Evolutionary conservation across 2,329 filamentous ascomycete species (phyloP).

Genomic region (Diaporthe caulivora): DNA sequence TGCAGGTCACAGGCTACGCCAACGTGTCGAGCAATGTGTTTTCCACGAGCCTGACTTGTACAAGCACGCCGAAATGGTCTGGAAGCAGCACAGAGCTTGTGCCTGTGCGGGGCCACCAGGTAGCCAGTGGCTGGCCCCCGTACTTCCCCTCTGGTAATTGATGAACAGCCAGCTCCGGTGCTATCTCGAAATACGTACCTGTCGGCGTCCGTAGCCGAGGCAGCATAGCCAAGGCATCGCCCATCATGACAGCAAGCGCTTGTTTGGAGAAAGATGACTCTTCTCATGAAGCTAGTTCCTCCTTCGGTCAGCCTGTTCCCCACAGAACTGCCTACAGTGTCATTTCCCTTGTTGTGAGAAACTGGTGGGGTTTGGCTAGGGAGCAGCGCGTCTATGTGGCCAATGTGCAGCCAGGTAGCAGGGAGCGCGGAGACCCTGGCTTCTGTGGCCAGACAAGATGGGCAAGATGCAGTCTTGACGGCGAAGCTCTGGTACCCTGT

Average conservation of each 20-base stretch:
- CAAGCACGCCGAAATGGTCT: slow-evolving; percentile 55
- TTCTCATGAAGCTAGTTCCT: neutral
- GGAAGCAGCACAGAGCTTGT: slow-evolving; percentile 51
- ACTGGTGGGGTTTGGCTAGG: slow-evolving; percentile 36
- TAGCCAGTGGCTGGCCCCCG: slow-evolving; percentile 20
- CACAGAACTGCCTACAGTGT: slow-evolving; percentile 2
- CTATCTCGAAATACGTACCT: neutral
- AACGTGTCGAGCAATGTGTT: slow-evolving; percentile 53
- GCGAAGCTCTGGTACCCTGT: slow-evolving; percentile 20
- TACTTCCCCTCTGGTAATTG: neutral
- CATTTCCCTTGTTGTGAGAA: slow-evolving; percentile 21
- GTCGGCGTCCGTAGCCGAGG: slow-evolving; percentile 4
- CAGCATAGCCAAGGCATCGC: slow-evolving; percentile 1
- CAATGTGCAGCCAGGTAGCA: slow-evolving; percentile 28
- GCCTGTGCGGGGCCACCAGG: slow-evolving; percentile 41
- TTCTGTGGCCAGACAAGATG: slow-evolving; percentile 14
- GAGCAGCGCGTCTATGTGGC: slow-evolving; percentile 23
- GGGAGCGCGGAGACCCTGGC: slow-evolving; percentile 19
- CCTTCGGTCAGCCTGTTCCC: neutral
- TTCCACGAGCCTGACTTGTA: slow-evolving; percentile 54
- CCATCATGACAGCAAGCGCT: neutral
- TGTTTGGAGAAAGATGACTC: neutral
- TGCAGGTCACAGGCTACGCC: slow-evolving; percentile 51
- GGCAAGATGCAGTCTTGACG: slow-evolving; percentile 16
- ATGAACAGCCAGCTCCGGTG: neutral